Base-by-base conservation (phyloP, 2,329 filamentous ascomycete species). In the Tolypocladium amazonense region DNA sequence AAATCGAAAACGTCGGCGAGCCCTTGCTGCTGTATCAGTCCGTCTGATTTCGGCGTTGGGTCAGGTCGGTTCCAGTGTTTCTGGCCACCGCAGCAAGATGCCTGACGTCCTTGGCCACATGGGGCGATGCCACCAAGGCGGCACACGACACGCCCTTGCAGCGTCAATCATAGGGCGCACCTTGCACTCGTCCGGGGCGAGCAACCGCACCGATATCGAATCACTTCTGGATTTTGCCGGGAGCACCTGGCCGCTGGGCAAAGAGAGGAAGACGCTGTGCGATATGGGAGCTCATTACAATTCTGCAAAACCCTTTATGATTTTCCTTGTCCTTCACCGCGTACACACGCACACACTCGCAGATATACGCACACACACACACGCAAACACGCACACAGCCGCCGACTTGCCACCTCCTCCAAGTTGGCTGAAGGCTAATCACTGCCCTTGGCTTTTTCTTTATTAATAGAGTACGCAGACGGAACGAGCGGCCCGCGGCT, bases 1-100 rank as follows among this genome's bases (percentile, higher is more conserved):
- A 99, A 76, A 97, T 99, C 75, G 93, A 97, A 77, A 95, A 97
- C 73, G 88, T 97, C 60, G 94, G 94, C 76, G 94, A 99, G 76
- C 94, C 94, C 27, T 81, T 99, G 57, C 82, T 99, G 55, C 84
- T 99, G 65, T 99, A 99, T 72, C 89, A 92, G 74, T 86, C 84
- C 56, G 73, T 75, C 59, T 75, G 66, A 73, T 62, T 37, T 15
- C 30, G 30, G 18, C 30, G 30, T 33, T 30, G 50, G n/a, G 50
- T 8, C 11, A 15, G 20, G 15, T 23, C 18, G 30, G 20, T 23
- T 37, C 20, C 18, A 3, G 30, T 23, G 20, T 35, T 52, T 12
- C 20, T 23, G 30, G 18, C 30, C 3, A 11, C 20, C 18, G 23
- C 20, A 33, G 20, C 30, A 35, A 54, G 20, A 3, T 37, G 20